Percentiles rank a stretch among this genome's conserved stretches.
Evolutionary conservation across 495 filamentous ascomycete genomes (phyloP).

Genomic region (Aspergillus egyptiacus): DNA sequence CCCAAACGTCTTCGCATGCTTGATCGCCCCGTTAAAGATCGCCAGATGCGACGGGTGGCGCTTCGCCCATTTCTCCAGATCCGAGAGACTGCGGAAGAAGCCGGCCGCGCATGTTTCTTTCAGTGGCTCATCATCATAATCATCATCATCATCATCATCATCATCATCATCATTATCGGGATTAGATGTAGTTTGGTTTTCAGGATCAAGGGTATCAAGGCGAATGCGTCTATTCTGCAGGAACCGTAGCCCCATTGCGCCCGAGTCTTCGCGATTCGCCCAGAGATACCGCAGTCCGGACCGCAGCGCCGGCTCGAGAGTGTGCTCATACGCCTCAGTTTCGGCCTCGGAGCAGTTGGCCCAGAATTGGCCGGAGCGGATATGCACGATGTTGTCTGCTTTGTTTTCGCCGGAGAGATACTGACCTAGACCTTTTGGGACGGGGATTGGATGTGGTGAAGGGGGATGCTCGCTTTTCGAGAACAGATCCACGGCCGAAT

Average conservation of each 20-base stretch:
- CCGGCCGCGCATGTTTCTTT: conserved; percentile 20
- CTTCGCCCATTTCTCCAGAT: conserved; percentile 20
- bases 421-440: not conserved
- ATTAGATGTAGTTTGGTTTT: no score
- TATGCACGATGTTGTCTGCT: conserved; percentile 17
- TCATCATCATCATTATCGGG: no score
- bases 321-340: conserved; percentile 3
- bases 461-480: not conserved
- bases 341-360: conserved; percentile 10
- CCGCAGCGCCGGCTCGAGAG: conserved; percentile 14
- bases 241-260: conserved; percentile 14
- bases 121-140: no score
- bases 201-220: not conserved
- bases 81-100: conserved; percentile 16
- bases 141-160: no score
- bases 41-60: conserved; percentile 19
- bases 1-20: conserved; percentile 18
- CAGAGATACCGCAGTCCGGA: conserved; percentile 16
- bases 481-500: conserved; percentile 14
- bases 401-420: conserved; percentile 12
- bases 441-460: not conserved
- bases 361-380: conserved; percentile 23
- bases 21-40: conserved; percentile 18
- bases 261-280: conserved; percentile 3
- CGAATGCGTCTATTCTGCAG: not conserved